phyloP scores from a whole-genome alignment of 2,329 filamentous ascomycete genomes.

The Colletotrichum tropicale region DNA sequence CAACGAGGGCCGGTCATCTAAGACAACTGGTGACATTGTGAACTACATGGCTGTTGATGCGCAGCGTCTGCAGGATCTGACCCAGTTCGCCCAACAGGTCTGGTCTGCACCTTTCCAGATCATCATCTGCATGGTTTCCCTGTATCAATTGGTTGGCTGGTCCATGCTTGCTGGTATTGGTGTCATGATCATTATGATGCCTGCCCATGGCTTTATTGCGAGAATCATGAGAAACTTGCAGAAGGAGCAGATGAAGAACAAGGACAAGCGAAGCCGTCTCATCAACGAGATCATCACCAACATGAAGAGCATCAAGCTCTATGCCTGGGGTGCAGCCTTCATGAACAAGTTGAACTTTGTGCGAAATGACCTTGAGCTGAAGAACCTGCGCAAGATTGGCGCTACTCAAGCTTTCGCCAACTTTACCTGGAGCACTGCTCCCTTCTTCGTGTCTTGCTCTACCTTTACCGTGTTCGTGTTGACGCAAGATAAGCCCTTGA shows the following conservation, averaged over 20 bases:
- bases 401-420: conserved; percentile 93
- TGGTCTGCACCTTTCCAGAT: conserved; percentile 99
- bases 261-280: conserved; percentile 88
- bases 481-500: conserved; percentile 79
- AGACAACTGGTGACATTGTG: conserved; percentile 96
- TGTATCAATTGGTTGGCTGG: conserved; percentile 92
- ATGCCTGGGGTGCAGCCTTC: conserved; percentile 96
- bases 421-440: conserved; percentile 97
- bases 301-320: conserved; percentile 99
- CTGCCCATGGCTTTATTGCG: conserved; percentile 90
- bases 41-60: conserved; percentile 99
- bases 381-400: conserved; percentile 94
- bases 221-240: conserved; percentile 93
- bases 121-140: conserved; percentile 89
- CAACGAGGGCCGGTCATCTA: conserved; percentile 86
- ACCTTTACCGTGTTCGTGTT: conserved; percentile 95
- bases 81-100: conserved; percentile 92
- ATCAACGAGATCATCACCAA: conserved; percentile 99
- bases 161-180: conserved; percentile 96
- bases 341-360: conserved; percentile 98
- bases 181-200: conserved; percentile 97
- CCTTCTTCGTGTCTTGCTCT: conserved; percentile 95
- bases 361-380: conserved; percentile 92
- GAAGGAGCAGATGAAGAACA: conserved; percentile 98
- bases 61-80: conserved; percentile 90